Percentiles rank a stretch among this genome's conserved stretches.
Conservation (phyloP, 192 early-diverging fungal genomes). For the Backusella macrospora region DNA sequence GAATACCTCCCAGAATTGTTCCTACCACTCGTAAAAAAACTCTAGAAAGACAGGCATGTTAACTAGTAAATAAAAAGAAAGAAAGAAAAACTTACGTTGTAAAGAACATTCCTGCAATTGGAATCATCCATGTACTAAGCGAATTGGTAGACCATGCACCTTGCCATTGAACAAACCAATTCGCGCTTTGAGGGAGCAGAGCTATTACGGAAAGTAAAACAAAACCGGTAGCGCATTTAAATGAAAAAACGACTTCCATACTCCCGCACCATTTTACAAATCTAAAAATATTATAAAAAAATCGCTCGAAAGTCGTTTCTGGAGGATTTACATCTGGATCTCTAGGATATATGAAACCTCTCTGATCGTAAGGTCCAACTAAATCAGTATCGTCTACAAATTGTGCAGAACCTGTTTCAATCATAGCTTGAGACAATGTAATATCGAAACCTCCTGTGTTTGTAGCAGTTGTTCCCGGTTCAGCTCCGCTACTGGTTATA, state of each 20-base stretch:
- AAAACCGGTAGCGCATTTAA: constrained; percentile 35
- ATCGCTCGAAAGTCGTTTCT: constrained; percentile 24
- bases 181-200: constrained; percentile 14
- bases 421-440: background rate
- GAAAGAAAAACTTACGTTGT: constrained; percentile 22
- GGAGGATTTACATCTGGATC: constrained; percentile 40
- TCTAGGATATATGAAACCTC: constrained; percentile 10
- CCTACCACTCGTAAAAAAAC: constrained; percentile 28
- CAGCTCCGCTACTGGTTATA: background rate
- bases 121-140: constrained; percentile 30
- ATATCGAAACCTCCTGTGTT: constrained; percentile 8
- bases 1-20: constrained; percentile 14
- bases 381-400: background rate
- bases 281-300: constrained; percentile 27
- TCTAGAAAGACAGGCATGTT: background rate
- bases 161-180: constrained; percentile 27
- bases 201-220: constrained; percentile 27
- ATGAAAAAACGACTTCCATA: constrained; percentile 27
- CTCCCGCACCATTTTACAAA: constrained; percentile 30
- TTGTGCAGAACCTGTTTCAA: constrained; percentile 1
- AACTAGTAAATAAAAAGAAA: background rate
- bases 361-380: background rate
- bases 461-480: background rate
- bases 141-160: constrained; percentile 41
- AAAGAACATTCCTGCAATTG: constrained; percentile 34